Base-by-base conservation (phyloP, 2,329 filamentous ascomycete genomes). In the Aspergillus sp. region DNA sequence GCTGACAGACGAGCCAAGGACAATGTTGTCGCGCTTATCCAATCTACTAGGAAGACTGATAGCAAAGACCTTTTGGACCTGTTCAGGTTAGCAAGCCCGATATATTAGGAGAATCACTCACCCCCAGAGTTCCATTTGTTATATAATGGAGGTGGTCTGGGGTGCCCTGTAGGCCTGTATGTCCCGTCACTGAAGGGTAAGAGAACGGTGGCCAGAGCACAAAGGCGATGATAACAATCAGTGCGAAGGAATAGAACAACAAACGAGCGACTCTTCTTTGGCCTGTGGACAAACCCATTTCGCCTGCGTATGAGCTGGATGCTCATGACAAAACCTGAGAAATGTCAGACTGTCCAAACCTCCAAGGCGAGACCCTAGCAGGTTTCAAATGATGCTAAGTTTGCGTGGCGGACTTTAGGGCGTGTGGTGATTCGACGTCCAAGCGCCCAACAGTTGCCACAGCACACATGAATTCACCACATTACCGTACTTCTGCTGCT, bases 1-100 rank as follows among this genome's bases (percentile, higher is more conserved):
- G 46, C 55, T 59, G 3, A 68, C 25, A 6, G 66, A 62, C 2
- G 66, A 64, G 21, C 59, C 63, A n/a, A 68, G 46, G 5, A 62
- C 47, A 21, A 68, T 57, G 17, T 62, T 62, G 43, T 66, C 66
- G 2, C 59, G 63, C 52, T 67, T 67, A 37, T 67, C 66, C 11
- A 56, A 40, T 41, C 65, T 57, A 14, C 39, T 61, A 3, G 62
- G 61, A 9, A 68, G 17, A 40, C 65, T 68, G 39, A 68, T 62
- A 3, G 52, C 60, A 17, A 64, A 66, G 6, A 68, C 35, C 31
- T 63, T 66, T 1, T 59, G 54, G 21, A 66, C 55, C 64, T 67
- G 31, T n/a, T 35, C 41, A 14, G 12, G 25, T 56, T 12, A 48
- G 45, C 3, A 14, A 23, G 14, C 8, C 3, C 4, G 31, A 8